phyloP scores from a whole-genome alignment of 129 eudicot species.

The Logfia minima region DNA sequence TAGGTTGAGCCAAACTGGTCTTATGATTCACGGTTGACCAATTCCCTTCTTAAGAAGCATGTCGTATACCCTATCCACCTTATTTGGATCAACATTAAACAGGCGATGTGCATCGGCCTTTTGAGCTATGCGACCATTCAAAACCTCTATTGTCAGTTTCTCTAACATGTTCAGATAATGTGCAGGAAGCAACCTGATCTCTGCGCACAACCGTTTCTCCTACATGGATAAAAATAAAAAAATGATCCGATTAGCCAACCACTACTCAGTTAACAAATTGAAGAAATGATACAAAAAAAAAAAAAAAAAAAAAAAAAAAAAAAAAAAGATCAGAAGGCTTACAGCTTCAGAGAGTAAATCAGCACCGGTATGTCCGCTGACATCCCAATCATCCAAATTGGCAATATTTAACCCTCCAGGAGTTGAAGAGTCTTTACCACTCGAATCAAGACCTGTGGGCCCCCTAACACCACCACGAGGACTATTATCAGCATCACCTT shows the following conservation, averaged over 20 bases:
- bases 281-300: neutral
- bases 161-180: constrained; percentile 84
- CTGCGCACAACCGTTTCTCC: constrained; percentile 86
- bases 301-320: neutral
- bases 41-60: constrained; percentile 85
- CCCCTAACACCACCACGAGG: constrained; percentile 35
- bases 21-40: constrained; percentile 40
- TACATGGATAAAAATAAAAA: constrained; percentile 21
- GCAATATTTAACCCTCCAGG: constrained; percentile 37
- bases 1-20: constrained; percentile 44
- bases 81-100: constrained; percentile 77
- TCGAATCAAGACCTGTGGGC: constrained; percentile 23
- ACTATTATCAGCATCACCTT: constrained; percentile 53
- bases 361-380: constrained; percentile 73
- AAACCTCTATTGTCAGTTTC: constrained; percentile 68
- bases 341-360: constrained; percentile 84
- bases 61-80: constrained; percentile 89
- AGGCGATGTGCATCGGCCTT: constrained; percentile 80
- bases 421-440: constrained; percentile 42
- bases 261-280: neutral
- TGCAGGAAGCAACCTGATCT: constrained; percentile 74
- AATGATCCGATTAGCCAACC: neutral
- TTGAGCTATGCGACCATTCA: constrained; percentile 62
- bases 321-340: constrained; percentile 31
- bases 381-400: constrained; percentile 71